Evolutionary conservation across 148 eudicot genomes (phyloP), one percentile per base, ranked within the genome.

Genomic region (Selenicereus undatus): DNA sequence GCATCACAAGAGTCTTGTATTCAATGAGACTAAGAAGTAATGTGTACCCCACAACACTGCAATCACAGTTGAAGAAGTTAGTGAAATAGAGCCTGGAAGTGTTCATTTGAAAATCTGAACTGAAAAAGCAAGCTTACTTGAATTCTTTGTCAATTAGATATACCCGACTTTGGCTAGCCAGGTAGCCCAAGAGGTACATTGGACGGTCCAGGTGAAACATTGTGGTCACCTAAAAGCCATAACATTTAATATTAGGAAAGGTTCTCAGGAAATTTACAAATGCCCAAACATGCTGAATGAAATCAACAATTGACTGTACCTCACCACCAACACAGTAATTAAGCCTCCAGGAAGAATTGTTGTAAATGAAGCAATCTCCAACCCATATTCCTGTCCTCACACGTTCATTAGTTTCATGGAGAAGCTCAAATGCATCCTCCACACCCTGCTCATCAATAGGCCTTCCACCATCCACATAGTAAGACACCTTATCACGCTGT

Each of bases 171-270:
- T 96, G 99, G 78, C 92, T 90, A 69, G 99, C 98, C 68, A 96
- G 91, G 90, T 96, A 96, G 83, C 99, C 99, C 86, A 96, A 84
- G 71, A 96, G 89, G 84, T 96, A 96, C 99, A 96, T 96, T 39
- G 99, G 99, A 79, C 99, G 95, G 77, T 96, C 99, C 91, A 96
- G 87, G 87, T 96, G 99, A 85, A 92, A 96, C 99, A 96, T 96
- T 36, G 99, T 96, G 72, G 99, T 96, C 20, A 96, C 97, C 99
- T 96, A 89, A 77, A 39, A 85, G 76, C 79, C 76, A 78, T 70
- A 65, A 78, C 50, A 75, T 80, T 51, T 48, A 56, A 71, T 4
- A 48, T 65, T 66, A 66, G 71, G 1, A 29, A 45, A 20, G 22
- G 36, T 73, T 78, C 76, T 65, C 17, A 71, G 36, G 18, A 73